These are phyloP conservation scores for Erodium trifolium DNA, from an alignment of 441 rosid species.

Conservation along the genomic window DNA sequence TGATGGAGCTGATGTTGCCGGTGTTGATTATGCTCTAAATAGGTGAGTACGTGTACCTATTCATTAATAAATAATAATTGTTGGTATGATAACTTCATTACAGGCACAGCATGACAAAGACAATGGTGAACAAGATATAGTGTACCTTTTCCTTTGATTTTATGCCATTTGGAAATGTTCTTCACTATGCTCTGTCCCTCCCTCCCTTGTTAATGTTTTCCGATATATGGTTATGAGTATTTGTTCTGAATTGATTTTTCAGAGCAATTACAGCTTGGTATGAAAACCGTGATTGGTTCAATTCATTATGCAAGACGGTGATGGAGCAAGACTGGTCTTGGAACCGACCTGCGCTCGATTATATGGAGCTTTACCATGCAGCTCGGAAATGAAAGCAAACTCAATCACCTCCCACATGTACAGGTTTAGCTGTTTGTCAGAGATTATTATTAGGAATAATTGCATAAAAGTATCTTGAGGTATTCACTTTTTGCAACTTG, in stretches of 20 bases:
- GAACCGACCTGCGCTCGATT: slow-evolving; percentile 96
- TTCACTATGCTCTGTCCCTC: too few species aligned
- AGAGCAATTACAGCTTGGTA: slow-evolving; percentile 94
- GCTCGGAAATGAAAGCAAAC: slow-evolving; percentile 49
- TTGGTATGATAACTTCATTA: not conserved
- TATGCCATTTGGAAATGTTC: too few species aligned
- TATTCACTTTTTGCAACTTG: too few species aligned
- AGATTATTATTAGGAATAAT: too few species aligned
- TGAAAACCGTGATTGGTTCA: slow-evolving; percentile 66
- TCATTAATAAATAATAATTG: not conserved
- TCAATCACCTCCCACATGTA: slow-evolving; percentile 23
- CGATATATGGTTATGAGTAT: not conserved
- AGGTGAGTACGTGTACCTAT: slow-evolving; percentile 38
- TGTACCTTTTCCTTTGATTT: not conserved
- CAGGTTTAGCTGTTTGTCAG: slow-evolving; percentile 22
- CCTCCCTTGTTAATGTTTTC: not conserved
- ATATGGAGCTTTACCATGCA: slow-evolving; percentile 88
- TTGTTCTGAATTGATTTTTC: slow-evolving; percentile 12
- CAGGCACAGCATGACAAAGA: not conserved
- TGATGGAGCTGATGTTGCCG: slow-evolving; percentile 78
- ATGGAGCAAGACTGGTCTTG: slow-evolving; percentile 99
- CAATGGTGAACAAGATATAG: not conserved
- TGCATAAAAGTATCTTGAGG: too few species aligned
- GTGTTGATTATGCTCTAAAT: slow-evolving; percentile 79
- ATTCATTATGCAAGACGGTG: slow-evolving; percentile 62